Evolutionary conservation across 345 rosid genomes (phyloP), one percentile per base, ranked within the genome.

Genomic region (Psidium guajava): DNA sequence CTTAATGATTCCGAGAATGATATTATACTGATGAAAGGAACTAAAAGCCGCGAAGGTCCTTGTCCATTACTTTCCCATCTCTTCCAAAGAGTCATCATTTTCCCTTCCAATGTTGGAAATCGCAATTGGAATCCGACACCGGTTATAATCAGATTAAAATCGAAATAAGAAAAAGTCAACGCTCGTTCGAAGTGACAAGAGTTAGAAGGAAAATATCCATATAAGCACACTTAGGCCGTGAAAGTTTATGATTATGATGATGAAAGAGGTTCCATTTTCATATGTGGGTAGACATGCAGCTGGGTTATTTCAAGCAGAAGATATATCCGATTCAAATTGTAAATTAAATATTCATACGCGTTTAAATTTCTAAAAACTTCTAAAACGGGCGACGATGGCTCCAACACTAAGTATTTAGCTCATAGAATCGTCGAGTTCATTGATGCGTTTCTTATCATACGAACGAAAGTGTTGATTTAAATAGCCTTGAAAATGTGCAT

Each of bases 311-410:
- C 1, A 4, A 64, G 44, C 1, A 0, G 2, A 16, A 20, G 44
- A 2, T 8, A 69, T 18, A 64, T 32, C 0, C 0, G 3, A 36
- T 69, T 8, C 20, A 18, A 32, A 18, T 16, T 55, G 8, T 16
- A 32, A 69, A 8, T 28, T 15, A 1, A 21, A 0, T 6, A 61
- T 13, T 27, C 8, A 13, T 3, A 15, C 15, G 0, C 1, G 5
- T 61, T 28, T 20, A 28, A 61, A 69, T 5, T 18, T 32, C 44
- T 1, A 32, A 32, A 32, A 5, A 36, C 47, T 32, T 8, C 13
- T 32, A 32, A 18, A 32, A 16, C 12, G 1, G 24, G 44, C 9
- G 8, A 69, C 6, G 0, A 0, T 2, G 12, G 44, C 32, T 8
- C 6, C 10, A 69, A 18, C 13, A 21, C 77, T 32, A 9, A 32